Evolutionary conservation across 345 rosid species (phyloP).

Genomic region (Arabis alpina): DNA sequence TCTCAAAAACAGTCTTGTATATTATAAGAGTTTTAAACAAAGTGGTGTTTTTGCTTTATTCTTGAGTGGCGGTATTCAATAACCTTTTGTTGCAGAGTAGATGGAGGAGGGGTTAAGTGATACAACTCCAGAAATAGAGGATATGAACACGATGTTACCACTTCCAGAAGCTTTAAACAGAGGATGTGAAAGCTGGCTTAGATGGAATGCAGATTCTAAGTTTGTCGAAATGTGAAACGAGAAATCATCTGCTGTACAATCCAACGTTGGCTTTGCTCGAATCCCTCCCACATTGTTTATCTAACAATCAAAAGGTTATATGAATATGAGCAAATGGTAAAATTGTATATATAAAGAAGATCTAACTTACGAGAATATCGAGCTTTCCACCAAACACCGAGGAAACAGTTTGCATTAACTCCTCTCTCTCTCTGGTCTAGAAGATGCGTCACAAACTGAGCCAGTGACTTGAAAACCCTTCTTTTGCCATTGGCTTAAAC

Average conservation of each 20-base stretch:
- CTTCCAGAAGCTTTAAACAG: conserved; percentile 54
- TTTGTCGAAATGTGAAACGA: conserved; percentile 53
- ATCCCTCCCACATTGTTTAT: conserved; percentile 60
- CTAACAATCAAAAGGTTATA: conserved; percentile 33
- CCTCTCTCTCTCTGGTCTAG: conserved; percentile 45
- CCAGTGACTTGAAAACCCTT: conserved; percentile 59
- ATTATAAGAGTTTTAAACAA: not conserved
- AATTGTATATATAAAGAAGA: not conserved
- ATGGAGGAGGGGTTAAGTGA: conserved; percentile 40
- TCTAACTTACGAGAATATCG: conserved; percentile 54
- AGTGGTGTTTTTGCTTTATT: not conserved
- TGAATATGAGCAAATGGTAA: not conserved
- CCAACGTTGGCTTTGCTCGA: conserved; percentile 49
- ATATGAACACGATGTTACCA: conserved; percentile 60
- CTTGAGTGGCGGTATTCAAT: not conserved
- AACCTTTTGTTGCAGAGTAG: conserved; percentile 59
- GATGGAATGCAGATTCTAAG: conserved; percentile 59
- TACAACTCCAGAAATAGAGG: conserved; percentile 50
- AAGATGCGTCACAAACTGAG: conserved; percentile 51
- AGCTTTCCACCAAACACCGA: conserved; percentile 55
- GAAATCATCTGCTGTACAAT: conserved; percentile 55
- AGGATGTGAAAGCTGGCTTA: conserved; percentile 64
- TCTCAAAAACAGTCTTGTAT: not conserved
- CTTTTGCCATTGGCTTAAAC: conserved; percentile 52
- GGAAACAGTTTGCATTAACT: conserved; percentile 52